Evolutionary conservation across 169 alveolate species (phyloP), one percentile per base, ranked within the genome.

Genomic region (Plasmodium sp.): DNA sequence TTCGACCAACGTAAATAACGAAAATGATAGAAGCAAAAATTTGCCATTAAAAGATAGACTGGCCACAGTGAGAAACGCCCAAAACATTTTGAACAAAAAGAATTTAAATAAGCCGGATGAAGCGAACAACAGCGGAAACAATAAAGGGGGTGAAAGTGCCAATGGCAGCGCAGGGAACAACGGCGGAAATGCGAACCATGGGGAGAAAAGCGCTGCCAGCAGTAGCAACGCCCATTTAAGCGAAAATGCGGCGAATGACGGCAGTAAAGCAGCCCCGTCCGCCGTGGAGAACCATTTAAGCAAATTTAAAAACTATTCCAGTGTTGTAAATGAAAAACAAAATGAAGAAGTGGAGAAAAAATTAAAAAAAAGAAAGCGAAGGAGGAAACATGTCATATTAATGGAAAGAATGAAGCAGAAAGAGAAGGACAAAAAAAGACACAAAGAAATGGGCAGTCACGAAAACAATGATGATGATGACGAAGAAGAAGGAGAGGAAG

Each of bases 281-380:
- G 56, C 31, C 45, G 81, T 31, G n/a, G 93, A 86, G 33, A 86
- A 58, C 41, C 43, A 43, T 4, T 90, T 90, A 31, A 51, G 81
- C 18, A 58, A 81, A 67, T 90, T 90, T 81, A 90, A 90, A 90
- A 90, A 90, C 31, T 90, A 90, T 90, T 79, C 94, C 36, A 90
- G 92, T 62, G 91, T 90, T 14, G 91, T 90, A 18, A 90, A 90
- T 81, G 94, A 90, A 90, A 90, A 81, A 48, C 77, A 90, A 79
- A 90, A 90, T 90, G 94, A 90, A 80, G 94, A 90, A 71, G 67
- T 80, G 54, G 91, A 90, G 83, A 90, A 90, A 90, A 80, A 43
- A 71, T 71, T 80, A 51, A 90, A 90, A 90, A 90, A 81, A 27
- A 80, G 91, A 90, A 81, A 81, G 27, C 72, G 94, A 27, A 48